Evolutionary conservation across 306 rosid species (phyloP).

Genomic region (Rosa lucieae): DNA sequence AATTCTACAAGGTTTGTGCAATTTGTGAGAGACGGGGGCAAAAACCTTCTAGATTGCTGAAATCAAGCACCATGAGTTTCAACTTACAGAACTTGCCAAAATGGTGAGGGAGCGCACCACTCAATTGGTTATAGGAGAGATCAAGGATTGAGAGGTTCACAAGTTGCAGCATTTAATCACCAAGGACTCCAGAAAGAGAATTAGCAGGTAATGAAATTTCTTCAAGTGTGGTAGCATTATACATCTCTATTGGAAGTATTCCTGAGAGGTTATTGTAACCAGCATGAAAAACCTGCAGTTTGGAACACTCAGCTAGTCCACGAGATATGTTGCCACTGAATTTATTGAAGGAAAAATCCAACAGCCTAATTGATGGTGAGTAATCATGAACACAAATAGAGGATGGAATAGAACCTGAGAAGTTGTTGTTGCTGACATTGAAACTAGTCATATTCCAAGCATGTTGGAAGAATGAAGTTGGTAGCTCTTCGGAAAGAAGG

Average conservation of each 20-base stretch:
- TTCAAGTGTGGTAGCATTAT: background rate
- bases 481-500: background rate
- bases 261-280: background rate
- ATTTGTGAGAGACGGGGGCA: too few relatives aligned
- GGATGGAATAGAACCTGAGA: background rate
- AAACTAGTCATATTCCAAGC: background rate
- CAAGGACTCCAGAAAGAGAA: background rate
- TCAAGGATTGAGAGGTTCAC: background rate
- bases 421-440: background rate
- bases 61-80: too few relatives aligned
- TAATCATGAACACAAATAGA: background rate
- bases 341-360: background rate
- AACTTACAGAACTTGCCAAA: too few relatives aligned
- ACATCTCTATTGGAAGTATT: background rate
- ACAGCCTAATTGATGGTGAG: background rate
- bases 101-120: background rate
- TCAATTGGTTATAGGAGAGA: background rate
- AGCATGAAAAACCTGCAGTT: too few relatives aligned
- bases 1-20: too few relatives aligned
- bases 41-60: too few relatives aligned
- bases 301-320: too few relatives aligned
- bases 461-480: background rate
- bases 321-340: too few relatives aligned
- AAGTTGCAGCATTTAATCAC: background rate
- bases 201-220: background rate